phyloP scores from a whole-genome alignment of 2,329 filamentous ascomycete genomes.

The Trichoderma brevicompactum region DNA sequence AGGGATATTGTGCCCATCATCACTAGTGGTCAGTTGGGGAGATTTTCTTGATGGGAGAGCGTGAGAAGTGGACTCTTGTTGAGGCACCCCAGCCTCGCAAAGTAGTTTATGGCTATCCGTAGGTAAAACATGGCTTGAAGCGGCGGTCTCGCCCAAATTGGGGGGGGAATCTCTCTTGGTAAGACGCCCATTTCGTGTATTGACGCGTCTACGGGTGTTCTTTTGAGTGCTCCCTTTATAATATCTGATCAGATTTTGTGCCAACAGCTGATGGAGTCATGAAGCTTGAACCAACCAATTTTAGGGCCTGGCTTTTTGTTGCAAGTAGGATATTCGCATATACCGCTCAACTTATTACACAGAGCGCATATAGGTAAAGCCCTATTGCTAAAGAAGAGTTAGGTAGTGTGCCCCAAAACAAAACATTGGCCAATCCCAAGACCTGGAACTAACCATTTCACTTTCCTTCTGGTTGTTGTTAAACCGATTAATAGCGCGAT shows the following conservation, averaged over 20 bases:
- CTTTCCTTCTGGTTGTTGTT: no score
- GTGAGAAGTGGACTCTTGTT: no score
- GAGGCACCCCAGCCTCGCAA: no score
- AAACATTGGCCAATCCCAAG: no score
- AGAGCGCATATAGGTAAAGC: conserved; percentile 1
- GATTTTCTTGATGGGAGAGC: no score
- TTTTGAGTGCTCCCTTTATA: not conserved
- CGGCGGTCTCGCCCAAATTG: not conserved
- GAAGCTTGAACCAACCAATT: no score
- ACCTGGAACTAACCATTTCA: no score
- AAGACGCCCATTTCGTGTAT: not conserved
- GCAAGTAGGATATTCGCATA: conserved; percentile 7
- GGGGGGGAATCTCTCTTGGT: not conserved
- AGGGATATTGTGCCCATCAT: conserved; percentile 1
- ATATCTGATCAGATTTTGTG: not conserved
- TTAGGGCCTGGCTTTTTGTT: not conserved
- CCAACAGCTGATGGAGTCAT: no score
- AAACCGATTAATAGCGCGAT: no score
- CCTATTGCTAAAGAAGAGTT: not conserved
- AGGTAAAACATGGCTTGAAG: not conserved
- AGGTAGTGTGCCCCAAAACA: not conserved
- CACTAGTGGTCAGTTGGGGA: not conserved
- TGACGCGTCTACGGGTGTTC: not conserved
- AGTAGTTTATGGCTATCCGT: no score
- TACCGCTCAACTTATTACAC: conserved; percentile 3